Base-by-base conservation (phyloP, 768 basidiomycete genomes). In the Pisolithus sp. region DNA sequence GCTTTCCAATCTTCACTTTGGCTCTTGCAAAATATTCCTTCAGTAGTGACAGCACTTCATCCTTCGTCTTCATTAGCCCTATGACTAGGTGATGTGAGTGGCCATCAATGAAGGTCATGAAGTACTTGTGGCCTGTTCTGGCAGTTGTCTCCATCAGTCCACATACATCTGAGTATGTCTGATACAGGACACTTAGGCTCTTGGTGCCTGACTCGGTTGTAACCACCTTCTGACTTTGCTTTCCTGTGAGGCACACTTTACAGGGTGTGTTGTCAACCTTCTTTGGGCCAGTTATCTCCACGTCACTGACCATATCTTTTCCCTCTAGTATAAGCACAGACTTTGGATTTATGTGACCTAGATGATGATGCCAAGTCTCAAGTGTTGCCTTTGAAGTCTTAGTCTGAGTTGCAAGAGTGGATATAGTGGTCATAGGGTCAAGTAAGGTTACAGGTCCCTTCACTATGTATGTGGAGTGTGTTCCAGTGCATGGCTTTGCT, bases 161-260 rank as follows among this genome's bases (percentile, higher is more conserved):
- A 26, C 59, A 64, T 0, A 66, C 21, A 28, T 66, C 61, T 0
- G 53, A 57, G 47, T 57, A 62, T 30, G 20, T 53, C 18, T 18
- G 47, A 49, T 28, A 28, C 0, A 46, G 47, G 7, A 50, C 18
- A 13, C 20, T 24, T 12, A 40, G 53, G 26, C 21, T 52, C 23
- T 51, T 7, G n/a, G 51, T 31, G 3, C 7, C 40, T 4, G 58
- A 55, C 30, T 48, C 6, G 18, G 55, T 53, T 4, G 49, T 53
- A 34, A 62, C 57, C 0, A 47, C 39, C 9, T 50, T 37, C 6
- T 50, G 48, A 0, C 57, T 20, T 36, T 65, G 60, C 44, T 67
- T 68, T 15, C 62, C 64, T 38, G 57, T 21, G 12, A 63, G 54
- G 50, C 63, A 63, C 3, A 55, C 36, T 31, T 43, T 50, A 40